Evolutionary conservation across 768 basidiomycete species (phyloP).

Genomic region (Piloderma croceum): DNA sequence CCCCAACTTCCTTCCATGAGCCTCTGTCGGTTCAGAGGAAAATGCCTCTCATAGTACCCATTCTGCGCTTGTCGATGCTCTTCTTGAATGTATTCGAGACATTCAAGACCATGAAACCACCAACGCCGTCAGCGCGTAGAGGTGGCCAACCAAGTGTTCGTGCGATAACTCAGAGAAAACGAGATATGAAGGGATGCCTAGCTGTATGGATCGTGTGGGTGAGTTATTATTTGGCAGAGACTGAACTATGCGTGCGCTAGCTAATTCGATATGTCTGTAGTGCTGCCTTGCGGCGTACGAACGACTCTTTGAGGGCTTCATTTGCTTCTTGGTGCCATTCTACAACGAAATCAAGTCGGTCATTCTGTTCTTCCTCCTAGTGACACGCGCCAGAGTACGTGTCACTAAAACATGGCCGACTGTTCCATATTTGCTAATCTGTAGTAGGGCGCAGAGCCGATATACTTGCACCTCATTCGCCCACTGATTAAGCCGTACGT

Average conservation of each 20-base stretch:
- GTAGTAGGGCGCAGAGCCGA: constrained; percentile 75
- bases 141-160: constrained; percentile 59
- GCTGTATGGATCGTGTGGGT: constrained; percentile 88
- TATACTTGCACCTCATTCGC: constrained; percentile 75
- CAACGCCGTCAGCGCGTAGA: constrained; percentile 48
- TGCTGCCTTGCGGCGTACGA: constrained; percentile 67
- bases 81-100: constrained; percentile 80
- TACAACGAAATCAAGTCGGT: constrained; percentile 79
- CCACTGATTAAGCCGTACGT: constrained; percentile 75
- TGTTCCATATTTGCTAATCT: constrained; percentile 1
- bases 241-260: constrained; percentile 10
- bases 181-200: constrained; percentile 80
- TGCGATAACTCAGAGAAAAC: constrained; percentile 69
- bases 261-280: constrained; percentile 37
- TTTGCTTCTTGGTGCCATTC: constrained; percentile 74
- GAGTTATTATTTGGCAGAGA: constrained; percentile 18
- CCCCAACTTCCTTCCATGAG: constrained; percentile 5
- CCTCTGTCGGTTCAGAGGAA: constrained; percentile 4
- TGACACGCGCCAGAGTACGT: constrained; percentile 70
- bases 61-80: constrained; percentile 63
- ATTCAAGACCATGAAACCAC: constrained; percentile 74
- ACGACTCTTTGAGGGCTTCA: constrained; percentile 53
- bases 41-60: constrained; percentile 67
- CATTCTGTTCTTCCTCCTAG: constrained; percentile 63
- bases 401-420: background rate